Conservation (phyloP, 1,284 basidiomycete genomes). For the Apiotrichum domesticum region DNA sequence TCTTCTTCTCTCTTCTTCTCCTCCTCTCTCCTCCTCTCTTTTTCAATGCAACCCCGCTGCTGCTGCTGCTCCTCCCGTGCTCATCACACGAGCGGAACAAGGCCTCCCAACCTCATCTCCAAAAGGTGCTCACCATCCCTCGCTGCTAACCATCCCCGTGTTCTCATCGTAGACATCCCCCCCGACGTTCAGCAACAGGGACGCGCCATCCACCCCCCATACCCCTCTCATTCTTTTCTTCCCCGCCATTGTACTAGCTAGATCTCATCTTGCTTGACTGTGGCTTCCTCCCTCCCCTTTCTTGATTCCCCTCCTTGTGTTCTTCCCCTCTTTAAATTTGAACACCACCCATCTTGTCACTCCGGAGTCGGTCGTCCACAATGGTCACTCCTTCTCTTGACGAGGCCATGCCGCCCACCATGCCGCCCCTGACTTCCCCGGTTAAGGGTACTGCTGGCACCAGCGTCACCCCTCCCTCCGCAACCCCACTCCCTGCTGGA, state of each 20-base stretch:
- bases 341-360: background rate
- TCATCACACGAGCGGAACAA: background rate
- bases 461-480: slow-evolving; percentile 2
- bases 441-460: slow-evolving; percentile 5
- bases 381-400: slow-evolving; percentile 17
- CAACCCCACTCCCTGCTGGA: slow-evolving; percentile 21
- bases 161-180: background rate
- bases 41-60: slow-evolving; percentile 11
- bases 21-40: slow-evolving; percentile 15
- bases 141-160: background rate
- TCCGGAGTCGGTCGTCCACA: slow-evolving; percentile 2
- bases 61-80: background rate
- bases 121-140: background rate
- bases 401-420: slow-evolving; percentile 3
- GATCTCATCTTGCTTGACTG: background rate
- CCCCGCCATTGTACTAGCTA: background rate
- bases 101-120: too few species aligned
- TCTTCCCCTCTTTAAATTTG: background rate
- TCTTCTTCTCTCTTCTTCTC: slow-evolving; percentile 17
- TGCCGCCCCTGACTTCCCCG: slow-evolving; percentile 22
- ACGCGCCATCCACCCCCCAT: too few species aligned
- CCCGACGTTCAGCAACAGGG: too few species aligned
- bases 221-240: background rate
- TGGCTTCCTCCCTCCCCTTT: background rate
- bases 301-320: background rate